Evolutionary conservation across 805 yeast genomes (phyloP).

Genomic region (Ogataea parapolymorpha): DNA sequence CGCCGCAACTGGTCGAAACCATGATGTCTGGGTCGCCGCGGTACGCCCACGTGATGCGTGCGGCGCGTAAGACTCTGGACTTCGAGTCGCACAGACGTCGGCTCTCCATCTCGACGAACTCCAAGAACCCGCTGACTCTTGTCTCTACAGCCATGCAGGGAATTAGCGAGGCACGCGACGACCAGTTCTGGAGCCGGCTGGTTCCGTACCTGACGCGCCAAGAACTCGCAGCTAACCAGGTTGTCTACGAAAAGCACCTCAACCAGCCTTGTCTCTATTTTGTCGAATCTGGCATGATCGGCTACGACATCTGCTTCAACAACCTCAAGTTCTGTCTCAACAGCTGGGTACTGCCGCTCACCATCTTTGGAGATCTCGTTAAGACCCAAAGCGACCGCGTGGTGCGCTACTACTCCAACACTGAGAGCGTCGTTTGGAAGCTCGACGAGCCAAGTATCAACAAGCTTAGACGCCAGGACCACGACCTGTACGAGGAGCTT

Average conservation of each 20-base stretch:
- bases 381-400: constrained; percentile 36
- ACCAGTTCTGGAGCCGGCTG: constrained; percentile 62
- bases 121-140: constrained; percentile 52
- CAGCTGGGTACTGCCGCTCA: constrained; percentile 57
- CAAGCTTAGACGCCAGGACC: constrained; percentile 46
- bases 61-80: constrained; percentile 44
- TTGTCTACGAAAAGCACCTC: constrained; percentile 44
- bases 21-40: constrained; percentile 47
- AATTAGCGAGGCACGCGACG: constrained; percentile 42
- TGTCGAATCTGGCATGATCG: constrained; percentile 50
- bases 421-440: constrained; percentile 66
- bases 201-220: constrained; percentile 50
- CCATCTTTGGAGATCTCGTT: constrained; percentile 66
- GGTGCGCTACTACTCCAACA: constrained; percentile 39
- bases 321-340: constrained; percentile 30
- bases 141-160: constrained; percentile 64
- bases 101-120: constrained; percentile 7
- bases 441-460: constrained; percentile 46
- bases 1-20: constrained; percentile 5
- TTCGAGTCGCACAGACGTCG: constrained; percentile 22
- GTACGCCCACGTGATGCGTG: constrained; percentile 48
- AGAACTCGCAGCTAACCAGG: constrained; percentile 29
- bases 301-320: constrained; percentile 41
- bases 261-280: constrained; percentile 54
- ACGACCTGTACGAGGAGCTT: constrained; percentile 60